Evolutionary conservation across 768 basidiomycete species (phyloP).

Genomic region (Termitomyces sp.): DNA sequence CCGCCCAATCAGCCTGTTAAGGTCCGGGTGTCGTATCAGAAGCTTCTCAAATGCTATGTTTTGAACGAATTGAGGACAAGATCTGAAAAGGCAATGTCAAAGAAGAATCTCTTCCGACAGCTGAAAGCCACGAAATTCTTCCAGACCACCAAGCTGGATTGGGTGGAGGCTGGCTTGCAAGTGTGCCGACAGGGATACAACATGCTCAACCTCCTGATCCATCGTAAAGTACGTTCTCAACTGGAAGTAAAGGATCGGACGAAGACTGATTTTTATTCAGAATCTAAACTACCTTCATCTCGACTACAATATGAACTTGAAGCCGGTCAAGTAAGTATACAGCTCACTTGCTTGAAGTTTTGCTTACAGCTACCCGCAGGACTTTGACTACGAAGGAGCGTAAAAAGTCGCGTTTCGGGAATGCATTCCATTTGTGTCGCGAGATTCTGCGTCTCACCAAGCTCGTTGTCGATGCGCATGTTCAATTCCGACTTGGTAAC

Average conservation of each 20-base stretch:
- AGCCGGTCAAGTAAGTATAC: constrained; percentile 73
- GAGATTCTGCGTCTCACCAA: constrained; percentile 98
- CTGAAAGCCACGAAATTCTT: constrained; percentile 99
- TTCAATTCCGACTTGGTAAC: constrained; percentile 96
- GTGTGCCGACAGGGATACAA: constrained; percentile 99
- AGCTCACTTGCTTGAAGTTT: not conserved
- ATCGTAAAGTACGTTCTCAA: constrained; percentile 70
- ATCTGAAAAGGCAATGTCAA: constrained; percentile 94
- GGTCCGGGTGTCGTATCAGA: constrained; percentile 98
- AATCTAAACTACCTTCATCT: constrained; percentile 91
- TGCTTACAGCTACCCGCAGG: constrained; percentile 33
- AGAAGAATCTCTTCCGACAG: constrained; percentile 94
- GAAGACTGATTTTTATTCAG: constrained; percentile 27
- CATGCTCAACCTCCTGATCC: constrained; percentile 97
- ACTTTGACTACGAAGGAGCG: constrained; percentile 98
- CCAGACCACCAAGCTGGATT: constrained; percentile 95
- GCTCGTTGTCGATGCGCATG: constrained; percentile 97
- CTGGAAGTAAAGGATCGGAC: not conserved
- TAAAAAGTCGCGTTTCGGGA: constrained; percentile 99
- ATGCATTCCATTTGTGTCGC: constrained; percentile 96
- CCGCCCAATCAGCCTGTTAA: constrained; percentile 95
- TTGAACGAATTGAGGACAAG: constrained; percentile 89
- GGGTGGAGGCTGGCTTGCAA: constrained; percentile 98
- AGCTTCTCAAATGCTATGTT: constrained; percentile 92
- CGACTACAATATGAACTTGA: constrained; percentile 98